These are phyloP conservation scores for Syzygium oleosum DNA, from an alignment of 345 rosid genomes.

Conservation along the genomic window DNA sequence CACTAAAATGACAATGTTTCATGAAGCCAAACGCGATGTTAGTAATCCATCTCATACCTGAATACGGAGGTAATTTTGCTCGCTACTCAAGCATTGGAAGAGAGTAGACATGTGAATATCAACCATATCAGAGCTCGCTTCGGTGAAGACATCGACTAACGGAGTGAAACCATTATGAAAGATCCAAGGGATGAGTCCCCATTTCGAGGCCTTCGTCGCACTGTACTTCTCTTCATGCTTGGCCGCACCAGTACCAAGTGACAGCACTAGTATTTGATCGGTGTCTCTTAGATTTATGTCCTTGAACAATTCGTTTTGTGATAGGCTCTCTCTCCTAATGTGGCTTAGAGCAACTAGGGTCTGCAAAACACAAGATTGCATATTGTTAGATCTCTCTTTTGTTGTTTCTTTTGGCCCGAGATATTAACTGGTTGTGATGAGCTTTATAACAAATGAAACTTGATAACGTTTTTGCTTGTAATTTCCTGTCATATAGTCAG, in stretches of 20 bases:
- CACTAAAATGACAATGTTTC: neutral
- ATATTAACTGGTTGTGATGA: neutral
- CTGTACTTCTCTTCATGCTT: constrained; percentile 9
- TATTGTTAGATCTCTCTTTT: neutral
- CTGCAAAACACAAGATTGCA: neutral
- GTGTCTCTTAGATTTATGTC: neutral
- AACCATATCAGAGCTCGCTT: neutral
- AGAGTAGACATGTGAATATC: neutral
- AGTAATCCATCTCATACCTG: neutral
- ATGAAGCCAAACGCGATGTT: neutral
- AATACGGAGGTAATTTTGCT: neutral
- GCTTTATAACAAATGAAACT: too few species aligned
- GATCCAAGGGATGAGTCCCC: constrained; percentile 14
- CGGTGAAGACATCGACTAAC: neutral
- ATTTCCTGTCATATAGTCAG: neutral
- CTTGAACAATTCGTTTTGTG: neutral
- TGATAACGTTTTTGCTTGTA: too few species aligned
- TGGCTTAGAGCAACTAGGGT: neutral
- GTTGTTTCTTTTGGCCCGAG: neutral
- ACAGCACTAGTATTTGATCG: constrained; percentile 1
- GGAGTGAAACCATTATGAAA: neutral
- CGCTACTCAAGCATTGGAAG: neutral
- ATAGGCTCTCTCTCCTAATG: neutral
- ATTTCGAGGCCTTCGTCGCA: constrained; percentile 9
- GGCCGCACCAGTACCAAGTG: constrained; percentile 9